Evolutionary conservation across 306 rosid genomes (phyloP).

Genomic region (Acacia melanoxylon): DNA sequence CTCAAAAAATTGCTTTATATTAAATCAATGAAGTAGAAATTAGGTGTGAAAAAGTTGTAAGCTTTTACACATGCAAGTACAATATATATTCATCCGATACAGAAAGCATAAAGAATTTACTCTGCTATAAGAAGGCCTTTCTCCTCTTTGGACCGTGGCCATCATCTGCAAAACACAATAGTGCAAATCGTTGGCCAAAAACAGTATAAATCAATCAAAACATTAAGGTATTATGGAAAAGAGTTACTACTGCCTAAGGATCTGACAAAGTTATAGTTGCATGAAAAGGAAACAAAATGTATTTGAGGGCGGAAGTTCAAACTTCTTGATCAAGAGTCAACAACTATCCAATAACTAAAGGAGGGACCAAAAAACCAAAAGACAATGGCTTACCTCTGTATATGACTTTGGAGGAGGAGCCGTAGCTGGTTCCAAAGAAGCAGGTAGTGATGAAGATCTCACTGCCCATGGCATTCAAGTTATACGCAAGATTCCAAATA

Average conservation of each 20-base stretch:
- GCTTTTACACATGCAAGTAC: conserved; percentile 20
- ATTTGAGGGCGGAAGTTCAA: not conserved
- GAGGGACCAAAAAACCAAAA: not conserved
- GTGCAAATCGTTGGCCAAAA: conserved; percentile 47
- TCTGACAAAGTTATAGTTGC: not conserved
- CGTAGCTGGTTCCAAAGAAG: conserved; percentile 59
- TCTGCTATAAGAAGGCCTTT: conserved; percentile 78
- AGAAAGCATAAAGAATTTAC: conserved; percentile 47
- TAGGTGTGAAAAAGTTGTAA: conserved; percentile 1
- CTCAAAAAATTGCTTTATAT: not conserved
- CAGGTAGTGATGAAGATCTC: conserved; percentile 81
- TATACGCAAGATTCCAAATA: conserved; percentile 27
- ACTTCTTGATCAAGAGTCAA: not conserved
- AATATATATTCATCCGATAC: conserved; percentile 6
- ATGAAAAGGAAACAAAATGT: not conserved
- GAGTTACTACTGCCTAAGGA: not conserved
- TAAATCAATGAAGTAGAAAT: conserved; percentile 12
- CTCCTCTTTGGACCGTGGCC: conserved; percentile 95
- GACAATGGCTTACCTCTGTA: conserved; percentile 57
- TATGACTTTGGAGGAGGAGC: conserved; percentile 84
- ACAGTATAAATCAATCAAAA: conserved; percentile 25
- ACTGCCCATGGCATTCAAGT: conserved; percentile 51
- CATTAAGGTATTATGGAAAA: conserved; percentile 20
- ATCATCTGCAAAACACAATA: conserved; percentile 65
- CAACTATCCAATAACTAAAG: not conserved